Base-by-base conservation (phyloP, 139 green algal genomes). In the Coelastrella sp. region DNA sequence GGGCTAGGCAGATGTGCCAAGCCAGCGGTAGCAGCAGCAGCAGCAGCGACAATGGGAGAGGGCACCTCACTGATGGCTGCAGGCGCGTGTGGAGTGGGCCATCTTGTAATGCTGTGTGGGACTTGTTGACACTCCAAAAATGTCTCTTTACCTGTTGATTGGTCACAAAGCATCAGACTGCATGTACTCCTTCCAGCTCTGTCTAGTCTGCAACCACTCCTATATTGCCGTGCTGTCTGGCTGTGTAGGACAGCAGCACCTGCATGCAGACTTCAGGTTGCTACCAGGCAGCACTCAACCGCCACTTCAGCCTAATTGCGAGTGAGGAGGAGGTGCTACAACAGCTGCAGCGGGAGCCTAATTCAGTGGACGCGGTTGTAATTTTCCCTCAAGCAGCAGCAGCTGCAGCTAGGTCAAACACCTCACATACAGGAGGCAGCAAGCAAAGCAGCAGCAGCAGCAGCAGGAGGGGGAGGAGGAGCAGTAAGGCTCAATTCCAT, bases 231-330 rank as follows among this genome's bases (percentile, higher is more conserved):
- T 17, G 74, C 74, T 84, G 6, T 82, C 22, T 66, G 25, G 63
- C 14, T 79, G n/a, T 85, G 63, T 66, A 91, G 83, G 66, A 94
- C 24, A 74, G 60, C 19, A 72, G 59, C 6, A 66, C 72, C 5
- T 97, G 95, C 93, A 79, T 95, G 65, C 58, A 61, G 20, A 91
- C 82, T 7, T 63, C 85, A 9, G 91, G 84, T 10, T 97, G 95
- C 91, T 96, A 92, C n/a, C 82, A 92, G 85, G 81, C 90, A 24
- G 78, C 93, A 4, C 88, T 95, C 10, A 24, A 72, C 83, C 57
- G 25, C 5, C 91, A 92, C 63, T 81, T 95, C 65, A 56, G 24
- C 35, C 20, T 87, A 58, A 78, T 76, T 63, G 60, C n/a, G 4
- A 63, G 60, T 17, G 92, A 93, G 87, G 92, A 87, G 6, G 73